These are phyloP conservation scores for Mycena rebaudengoi DNA, from an alignment of 768 basidiomycete genomes.

Conservation along the genomic window DNA sequence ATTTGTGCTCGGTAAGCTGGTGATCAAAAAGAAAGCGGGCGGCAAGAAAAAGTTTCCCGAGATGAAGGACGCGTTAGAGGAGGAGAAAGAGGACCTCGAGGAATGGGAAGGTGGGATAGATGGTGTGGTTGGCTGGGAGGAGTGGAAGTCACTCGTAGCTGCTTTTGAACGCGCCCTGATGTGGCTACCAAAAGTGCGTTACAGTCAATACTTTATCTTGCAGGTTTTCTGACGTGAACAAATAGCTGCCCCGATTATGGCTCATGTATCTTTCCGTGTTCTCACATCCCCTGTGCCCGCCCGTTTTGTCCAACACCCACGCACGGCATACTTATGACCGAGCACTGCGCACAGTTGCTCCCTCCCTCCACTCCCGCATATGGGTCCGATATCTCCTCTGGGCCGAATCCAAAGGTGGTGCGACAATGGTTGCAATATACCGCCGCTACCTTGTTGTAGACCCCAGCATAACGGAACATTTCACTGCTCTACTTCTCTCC, in stretches of 20 bases:
- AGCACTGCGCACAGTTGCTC: conserved; percentile 90
- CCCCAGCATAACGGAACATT: conserved; percentile 82
- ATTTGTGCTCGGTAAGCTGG: conserved; percentile 83
- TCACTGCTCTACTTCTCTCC: conserved; percentile 73
- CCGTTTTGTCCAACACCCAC: conserved; percentile 85
- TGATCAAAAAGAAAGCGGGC: conserved; percentile 78
- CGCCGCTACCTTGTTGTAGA: conserved; percentile 89
- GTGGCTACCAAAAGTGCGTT: conserved; percentile 89
- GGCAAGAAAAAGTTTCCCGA: conserved; percentile 93
- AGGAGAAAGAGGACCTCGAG: conserved; percentile 80
- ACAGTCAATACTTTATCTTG: neutral
- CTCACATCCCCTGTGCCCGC: conserved; percentile 88
- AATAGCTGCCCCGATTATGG: conserved; percentile 93
- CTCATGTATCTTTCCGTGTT: conserved; percentile 91
- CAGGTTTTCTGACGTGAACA: conserved; percentile 11
- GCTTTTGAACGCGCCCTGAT: conserved; percentile 92
- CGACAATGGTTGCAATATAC: conserved; percentile 84
- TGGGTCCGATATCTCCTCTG: conserved; percentile 95
- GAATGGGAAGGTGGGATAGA: conserved; percentile 90
- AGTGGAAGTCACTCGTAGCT: conserved; percentile 91
- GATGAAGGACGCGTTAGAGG: conserved; percentile 90
- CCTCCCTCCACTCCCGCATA: conserved; percentile 89
- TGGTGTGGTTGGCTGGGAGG: conserved; percentile 91
- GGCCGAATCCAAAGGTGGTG: conserved; percentile 85
- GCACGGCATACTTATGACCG: conserved; percentile 95